phyloP scores from a whole-genome alignment of 2,329 filamentous ascomycete species.

The Botryotinia calthae region DNA sequence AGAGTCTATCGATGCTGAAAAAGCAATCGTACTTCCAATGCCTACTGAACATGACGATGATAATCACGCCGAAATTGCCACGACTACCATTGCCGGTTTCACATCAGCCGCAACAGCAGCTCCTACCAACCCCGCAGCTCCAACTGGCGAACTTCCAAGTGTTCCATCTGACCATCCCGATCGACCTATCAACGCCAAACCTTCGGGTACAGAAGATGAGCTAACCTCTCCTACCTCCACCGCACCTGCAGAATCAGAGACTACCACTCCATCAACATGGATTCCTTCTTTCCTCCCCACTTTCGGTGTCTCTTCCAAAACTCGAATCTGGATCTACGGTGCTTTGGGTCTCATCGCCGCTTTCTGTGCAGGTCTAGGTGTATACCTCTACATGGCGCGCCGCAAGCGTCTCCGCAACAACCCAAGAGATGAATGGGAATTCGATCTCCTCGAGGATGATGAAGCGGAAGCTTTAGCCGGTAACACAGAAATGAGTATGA shows the following conservation, averaged over 20 bases:
- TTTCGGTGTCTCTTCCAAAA: slow-evolving; percentile 82
- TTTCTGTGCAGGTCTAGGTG: slow-evolving; percentile 78
- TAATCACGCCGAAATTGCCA: slow-evolving; percentile 68
- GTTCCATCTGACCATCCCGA: slow-evolving; percentile 63
- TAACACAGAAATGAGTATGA: slow-evolving; percentile 45
- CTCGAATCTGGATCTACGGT: slow-evolving; percentile 91
- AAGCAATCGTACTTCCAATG: slow-evolving; percentile 73
- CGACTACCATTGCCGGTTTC: slow-evolving; percentile 56
- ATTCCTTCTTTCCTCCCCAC: slow-evolving; percentile 86
- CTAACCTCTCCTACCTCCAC: slow-evolving; percentile 25
- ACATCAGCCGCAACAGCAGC: slow-evolving; percentile 43
- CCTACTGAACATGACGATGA: slow-evolving; percentile 81
- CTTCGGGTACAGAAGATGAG: slow-evolving; percentile 31
- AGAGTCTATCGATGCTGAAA: slow-evolving; percentile 73
- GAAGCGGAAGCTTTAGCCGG: slow-evolving; percentile 59
- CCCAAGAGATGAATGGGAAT: slow-evolving; percentile 83
- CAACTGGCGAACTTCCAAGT: slow-evolving; percentile 34
- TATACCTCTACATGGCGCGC: slow-evolving; percentile 78
- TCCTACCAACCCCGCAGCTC: slow-evolving; percentile 43
- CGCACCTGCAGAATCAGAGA: slow-evolving; percentile 35
- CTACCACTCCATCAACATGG: slow-evolving; percentile 46
- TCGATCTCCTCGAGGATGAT: slow-evolving; percentile 85
- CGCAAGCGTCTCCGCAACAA: slow-evolving; percentile 72
- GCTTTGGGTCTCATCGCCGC: slow-evolving; percentile 77
- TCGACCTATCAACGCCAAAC: slow-evolving; percentile 52